phyloP scores from a whole-genome alignment of 75 land plant species.

The Picea glauca region DNA sequence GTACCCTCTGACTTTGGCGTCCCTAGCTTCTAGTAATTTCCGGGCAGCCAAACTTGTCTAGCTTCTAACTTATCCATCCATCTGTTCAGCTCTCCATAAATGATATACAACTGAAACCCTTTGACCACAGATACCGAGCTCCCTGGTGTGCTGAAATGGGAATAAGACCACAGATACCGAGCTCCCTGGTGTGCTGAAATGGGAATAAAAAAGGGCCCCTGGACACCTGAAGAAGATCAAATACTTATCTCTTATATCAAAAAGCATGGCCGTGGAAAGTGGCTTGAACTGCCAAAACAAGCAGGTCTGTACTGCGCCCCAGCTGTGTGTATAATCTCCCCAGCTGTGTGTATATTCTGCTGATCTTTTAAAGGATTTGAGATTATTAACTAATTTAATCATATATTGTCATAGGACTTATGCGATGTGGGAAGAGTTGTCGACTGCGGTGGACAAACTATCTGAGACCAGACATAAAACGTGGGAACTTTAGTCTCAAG shows the following conservation, averaged over 20 bases:
- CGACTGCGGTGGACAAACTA: slow-evolving; percentile 82
- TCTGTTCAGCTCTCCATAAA: too few species aligned
- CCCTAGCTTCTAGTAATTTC: too few species aligned
- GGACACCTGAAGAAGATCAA: slow-evolving; percentile 55
- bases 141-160: too few species aligned
- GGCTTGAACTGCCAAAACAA: slow-evolving; percentile 57
- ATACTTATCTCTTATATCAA: slow-evolving; percentile 29
- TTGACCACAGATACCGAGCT: too few species aligned
- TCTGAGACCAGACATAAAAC: slow-evolving; percentile 72
- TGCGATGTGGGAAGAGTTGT: slow-evolving; percentile 91
- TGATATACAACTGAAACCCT: too few species aligned
- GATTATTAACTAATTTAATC: background rate
- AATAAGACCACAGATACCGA: too few species aligned
- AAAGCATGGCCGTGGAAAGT: slow-evolving; percentile 38
- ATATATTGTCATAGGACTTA: slow-evolving; percentile 33
- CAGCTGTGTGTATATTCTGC: too few species aligned
- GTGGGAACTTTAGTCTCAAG: slow-evolving; percentile 69
- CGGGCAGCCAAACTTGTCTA: too few species aligned
- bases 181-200: slow-evolving; percentile 40
- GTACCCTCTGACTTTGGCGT: too few species aligned
- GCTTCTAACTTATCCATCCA: too few species aligned
- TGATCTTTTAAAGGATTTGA: too few species aligned
- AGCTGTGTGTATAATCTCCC: too few species aligned
- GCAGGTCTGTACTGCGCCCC: slow-evolving; percentile 24
- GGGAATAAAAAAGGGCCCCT: slow-evolving; percentile 56